phyloP scores from a whole-genome alignment of 139 green algal species.

The Diplosphaera chodatii region DNA sequence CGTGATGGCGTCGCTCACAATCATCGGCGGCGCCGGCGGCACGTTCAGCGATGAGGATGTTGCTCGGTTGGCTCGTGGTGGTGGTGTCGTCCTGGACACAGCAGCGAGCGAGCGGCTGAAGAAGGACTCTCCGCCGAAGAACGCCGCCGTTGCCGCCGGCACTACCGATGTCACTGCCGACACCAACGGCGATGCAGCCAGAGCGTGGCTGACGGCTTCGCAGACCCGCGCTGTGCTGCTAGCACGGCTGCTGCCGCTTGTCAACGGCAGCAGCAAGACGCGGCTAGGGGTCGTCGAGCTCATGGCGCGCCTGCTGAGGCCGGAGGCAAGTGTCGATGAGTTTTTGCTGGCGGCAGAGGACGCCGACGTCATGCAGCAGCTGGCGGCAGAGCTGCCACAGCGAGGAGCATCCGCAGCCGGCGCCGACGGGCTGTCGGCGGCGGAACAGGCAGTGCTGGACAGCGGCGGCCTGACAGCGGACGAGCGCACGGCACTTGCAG shows the following conservation, averaged over 20 bases:
- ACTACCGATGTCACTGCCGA: no score
- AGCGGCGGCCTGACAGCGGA: conserved; percentile 43
- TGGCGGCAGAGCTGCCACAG: background rate
- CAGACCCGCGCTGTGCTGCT: conserved; percentile 51
- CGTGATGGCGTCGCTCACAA: background rate
- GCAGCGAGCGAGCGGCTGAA: conserved; percentile 61
- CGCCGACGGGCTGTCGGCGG: conserved; percentile 2
- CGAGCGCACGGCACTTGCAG: conserved; percentile 48
- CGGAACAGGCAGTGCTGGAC: background rate
- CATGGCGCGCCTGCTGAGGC: conserved; percentile 39
- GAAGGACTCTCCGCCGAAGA: conserved; percentile 57
- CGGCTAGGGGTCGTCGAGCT: conserved; percentile 39
- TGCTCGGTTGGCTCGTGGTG: conserved; percentile 27
- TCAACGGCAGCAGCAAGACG: conserved; percentile 56
- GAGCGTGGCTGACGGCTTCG: conserved; percentile 10
- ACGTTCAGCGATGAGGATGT: conserved; percentile 49
- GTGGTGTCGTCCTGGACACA: conserved; percentile 44
- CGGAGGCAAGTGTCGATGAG: background rate
- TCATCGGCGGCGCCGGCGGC: conserved; percentile 38
- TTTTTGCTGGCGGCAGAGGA: conserved; percentile 24
- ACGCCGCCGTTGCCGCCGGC: no score
- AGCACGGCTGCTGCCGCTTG: conserved; percentile 51
- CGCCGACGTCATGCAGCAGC: background rate
- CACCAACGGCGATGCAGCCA: no score
- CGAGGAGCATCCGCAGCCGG: conserved; percentile 3